Evolutionary conservation across 2,329 filamentous ascomycete genomes (phyloP).

Genomic region (Aspergillus uvarum): DNA sequence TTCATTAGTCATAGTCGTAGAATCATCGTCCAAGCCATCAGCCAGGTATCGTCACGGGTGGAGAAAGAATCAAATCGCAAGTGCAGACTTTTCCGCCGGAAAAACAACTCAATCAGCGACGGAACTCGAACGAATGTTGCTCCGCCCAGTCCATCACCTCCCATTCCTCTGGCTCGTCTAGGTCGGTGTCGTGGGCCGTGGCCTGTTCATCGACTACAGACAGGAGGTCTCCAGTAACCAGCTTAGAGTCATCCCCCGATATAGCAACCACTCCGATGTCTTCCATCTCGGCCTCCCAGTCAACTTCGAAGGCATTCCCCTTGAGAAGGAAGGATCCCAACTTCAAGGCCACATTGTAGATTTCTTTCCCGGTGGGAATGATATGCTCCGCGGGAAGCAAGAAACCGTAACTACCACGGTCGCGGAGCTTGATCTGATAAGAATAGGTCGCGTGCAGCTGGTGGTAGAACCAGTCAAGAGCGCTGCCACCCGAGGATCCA

Average conservation of each 20-base stretch:
- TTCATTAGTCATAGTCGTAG: constrained; percentile 2
- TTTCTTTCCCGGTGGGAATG: constrained; percentile 82
- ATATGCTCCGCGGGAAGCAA: constrained; percentile 84
- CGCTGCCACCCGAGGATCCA: constrained; percentile 77
- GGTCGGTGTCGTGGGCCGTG: not conserved
- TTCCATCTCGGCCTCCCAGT: constrained; percentile 19
- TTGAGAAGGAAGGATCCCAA: constrained; percentile 67
- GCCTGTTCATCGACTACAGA: not conserved
- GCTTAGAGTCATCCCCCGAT: not conserved
- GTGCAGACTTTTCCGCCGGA: too few species aligned
- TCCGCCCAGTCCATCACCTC: constrained; percentile 7
- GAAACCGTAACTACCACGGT: constrained; percentile 93
- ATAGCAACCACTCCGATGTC: not conserved
- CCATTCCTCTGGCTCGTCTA: constrained; percentile 9
- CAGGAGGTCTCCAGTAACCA: not conserved
- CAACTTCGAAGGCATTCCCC: constrained; percentile 12
- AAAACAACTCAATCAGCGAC: not conserved
- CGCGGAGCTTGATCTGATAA: constrained; percentile 89
- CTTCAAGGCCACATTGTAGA: constrained; percentile 78
- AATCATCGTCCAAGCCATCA: not conserved
- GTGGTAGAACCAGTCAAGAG: constrained; percentile 94
- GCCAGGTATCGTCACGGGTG: too few species aligned
- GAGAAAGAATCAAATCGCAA: too few species aligned
- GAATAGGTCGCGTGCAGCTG: constrained; percentile 78
- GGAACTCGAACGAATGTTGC: constrained; percentile 4